Percentiles rank a stretch among this genome's conserved stretches.
phyloP scores from a whole-genome alignment of 257 asterid species.

The Solanum chiquidenum region DNA sequence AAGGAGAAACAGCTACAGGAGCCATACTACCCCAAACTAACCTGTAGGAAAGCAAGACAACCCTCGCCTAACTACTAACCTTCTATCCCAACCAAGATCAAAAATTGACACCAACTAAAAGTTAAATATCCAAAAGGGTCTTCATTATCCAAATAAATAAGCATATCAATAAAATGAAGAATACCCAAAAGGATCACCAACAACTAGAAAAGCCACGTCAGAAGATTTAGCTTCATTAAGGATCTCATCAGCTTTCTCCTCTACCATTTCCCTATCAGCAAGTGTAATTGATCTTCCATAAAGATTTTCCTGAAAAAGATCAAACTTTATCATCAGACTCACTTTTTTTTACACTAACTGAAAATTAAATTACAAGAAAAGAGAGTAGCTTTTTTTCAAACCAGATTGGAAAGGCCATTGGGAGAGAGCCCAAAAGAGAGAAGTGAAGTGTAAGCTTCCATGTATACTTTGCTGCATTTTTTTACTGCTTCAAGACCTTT shows the following conservation, averaged over 20 bases:
- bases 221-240: slow-evolving; percentile 58
- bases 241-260: slow-evolving; percentile 77
- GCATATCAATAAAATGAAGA: not conserved
- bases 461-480: slow-evolving; percentile 58
- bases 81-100: not conserved
- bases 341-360: not conserved
- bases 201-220: slow-evolving; percentile 87
- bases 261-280: slow-evolving; percentile 81
- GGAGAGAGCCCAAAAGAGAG: slow-evolving; percentile 79
- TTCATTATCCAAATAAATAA: not conserved
- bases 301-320: slow-evolving; percentile 47
- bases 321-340: slow-evolving; percentile 3
- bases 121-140: not conserved
- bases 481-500: slow-evolving; percentile 82
- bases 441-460: slow-evolving; percentile 93
- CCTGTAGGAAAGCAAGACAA: not conserved
- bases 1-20: not conserved
- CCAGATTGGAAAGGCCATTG: slow-evolving; percentile 64
- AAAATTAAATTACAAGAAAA: not conserved
- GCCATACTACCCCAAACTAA: not conserved
- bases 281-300: slow-evolving; percentile 62
- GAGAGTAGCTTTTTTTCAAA: slow-evolving; percentile 1
- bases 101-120: not conserved
- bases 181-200: slow-evolving; percentile 95
- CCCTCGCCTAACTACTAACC: not conserved